Base-by-base conservation (phyloP, 2,329 filamentous ascomycete species). In the Lachnellula suecica region DNA sequence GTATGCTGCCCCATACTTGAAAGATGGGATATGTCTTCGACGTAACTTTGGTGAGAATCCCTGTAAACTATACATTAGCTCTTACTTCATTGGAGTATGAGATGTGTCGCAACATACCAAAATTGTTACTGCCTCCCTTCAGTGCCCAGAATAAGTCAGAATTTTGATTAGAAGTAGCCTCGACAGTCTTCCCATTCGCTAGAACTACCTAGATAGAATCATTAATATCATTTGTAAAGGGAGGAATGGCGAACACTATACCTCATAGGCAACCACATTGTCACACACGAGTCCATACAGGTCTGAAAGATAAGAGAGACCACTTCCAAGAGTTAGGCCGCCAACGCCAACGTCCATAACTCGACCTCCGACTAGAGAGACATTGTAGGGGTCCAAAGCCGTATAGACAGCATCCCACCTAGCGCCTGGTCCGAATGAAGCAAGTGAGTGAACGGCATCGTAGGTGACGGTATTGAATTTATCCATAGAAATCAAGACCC, bases 51-150 rank as follows among this genome's bases (percentile, higher is more conserved):
- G 34, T 37, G 34, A 37, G 34, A 15, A 37, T 37, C 8, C 34
- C 34, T 37, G 6, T 9, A 15, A 6, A 37, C 27, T 29, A 9
- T 37, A n/a, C n/a, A 15, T 37, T 8, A 37, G 10, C n/a, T 7
- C 6, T 37, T 13, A n/a, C 11, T 9, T 31, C 8, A 15, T 31
- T 9, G 34, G n/a, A 17, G 5, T 15, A 17, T 37, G 8, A 17
- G n/a, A 37, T 8, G 10, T 15, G 15, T 15, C n/a, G 15, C 6
- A 37, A 9, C 2, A 79, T 71, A 43, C 79, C 80, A 56, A 77
- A 82, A 61, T 80, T 82, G 64, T 75, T 80, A 17, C 76, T 74
- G 17, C 82, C 81, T 9, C 81, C 81, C 50, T 77, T 76, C 4
- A 84, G 71, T 0, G 76, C 79, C 59, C 69, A 70, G 65, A 72